Conservation (phyloP, 2,329 filamentous ascomycete species). For the Colletotrichum sansevieriae region DNA sequence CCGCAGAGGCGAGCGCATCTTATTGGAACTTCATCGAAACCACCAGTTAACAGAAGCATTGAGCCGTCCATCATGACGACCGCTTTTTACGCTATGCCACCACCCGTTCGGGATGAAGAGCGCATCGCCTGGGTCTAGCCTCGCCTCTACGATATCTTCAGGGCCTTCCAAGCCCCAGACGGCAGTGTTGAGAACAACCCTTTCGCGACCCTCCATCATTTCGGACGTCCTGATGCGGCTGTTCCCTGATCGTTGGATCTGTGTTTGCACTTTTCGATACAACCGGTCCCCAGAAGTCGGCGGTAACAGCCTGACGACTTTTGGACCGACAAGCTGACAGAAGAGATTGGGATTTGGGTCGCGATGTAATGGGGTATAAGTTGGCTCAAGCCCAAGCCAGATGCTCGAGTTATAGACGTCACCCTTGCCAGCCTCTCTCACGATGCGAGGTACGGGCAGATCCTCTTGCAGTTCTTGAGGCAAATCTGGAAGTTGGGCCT, state of each 20-base stretch:
- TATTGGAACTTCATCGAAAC: constrained; percentile 52
- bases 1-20: too few species aligned
- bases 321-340: constrained; percentile 81
- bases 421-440: constrained; percentile 75
- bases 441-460: constrained; percentile 75
- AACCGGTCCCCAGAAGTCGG: constrained; percentile 74
- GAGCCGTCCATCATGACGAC: constrained; percentile 49
- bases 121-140: constrained; percentile 74
- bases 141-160: constrained; percentile 62
- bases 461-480: constrained; percentile 73
- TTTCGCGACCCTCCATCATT: constrained; percentile 91
- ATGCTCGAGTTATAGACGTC: constrained; percentile 90
- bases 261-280: constrained; percentile 66
- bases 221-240: constrained; percentile 78
- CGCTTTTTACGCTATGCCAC: constrained; percentile 62
- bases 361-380: constrained; percentile 89
- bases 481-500: constrained; percentile 79
- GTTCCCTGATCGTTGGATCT: constrained; percentile 55
- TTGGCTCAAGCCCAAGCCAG: constrained; percentile 89
- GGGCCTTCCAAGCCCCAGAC: constrained; percentile 71
- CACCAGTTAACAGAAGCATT: constrained; percentile 62
- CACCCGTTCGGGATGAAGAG: constrained; percentile 79
- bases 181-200: constrained; percentile 71
- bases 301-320: constrained; percentile 78
- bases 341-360: constrained; percentile 97